Conservation (phyloP, 2,329 filamentous ascomycete species). For the Pleochaeta shiraiana region DNA sequence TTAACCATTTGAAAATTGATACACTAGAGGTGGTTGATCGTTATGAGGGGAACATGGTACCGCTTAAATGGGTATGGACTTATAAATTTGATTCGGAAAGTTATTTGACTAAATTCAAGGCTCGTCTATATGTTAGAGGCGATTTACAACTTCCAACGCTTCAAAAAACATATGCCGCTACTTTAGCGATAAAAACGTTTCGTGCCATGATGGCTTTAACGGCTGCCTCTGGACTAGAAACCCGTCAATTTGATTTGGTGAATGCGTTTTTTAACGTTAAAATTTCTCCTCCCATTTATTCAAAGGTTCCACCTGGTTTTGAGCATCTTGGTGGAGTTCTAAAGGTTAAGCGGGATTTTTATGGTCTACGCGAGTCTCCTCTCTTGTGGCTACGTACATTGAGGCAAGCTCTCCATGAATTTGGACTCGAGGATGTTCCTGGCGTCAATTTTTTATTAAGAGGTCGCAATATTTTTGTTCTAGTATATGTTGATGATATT, state of each 20-base stretch:
- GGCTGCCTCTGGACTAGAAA: background rate
- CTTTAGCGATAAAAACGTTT: background rate
- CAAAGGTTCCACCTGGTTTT: background rate
- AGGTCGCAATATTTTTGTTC: background rate
- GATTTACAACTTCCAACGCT: background rate
- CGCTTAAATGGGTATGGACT: slow-evolving; percentile 1
- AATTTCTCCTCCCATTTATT: background rate
- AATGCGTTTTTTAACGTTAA: slow-evolving; percentile 1
- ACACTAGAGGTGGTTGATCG: background rate
- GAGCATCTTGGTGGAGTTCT: background rate
- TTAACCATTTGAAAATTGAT: background rate
- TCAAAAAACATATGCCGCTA: background rate
- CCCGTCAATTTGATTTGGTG: background rate
- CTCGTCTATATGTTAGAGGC: background rate
- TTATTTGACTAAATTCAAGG: background rate
- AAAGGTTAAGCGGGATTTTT: background rate
- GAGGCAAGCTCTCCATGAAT: background rate
- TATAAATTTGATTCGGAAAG: background rate
- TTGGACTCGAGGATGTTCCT: background rate
- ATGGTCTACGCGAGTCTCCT: background rate
- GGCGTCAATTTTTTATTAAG: background rate
- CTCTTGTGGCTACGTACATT: background rate
- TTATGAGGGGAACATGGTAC: background rate
- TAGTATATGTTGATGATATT: background rate
- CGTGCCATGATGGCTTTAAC: background rate